Conservation (phyloP, 495 filamentous ascomycete species). For the Pyrenopolyporus hunteri region DNA sequence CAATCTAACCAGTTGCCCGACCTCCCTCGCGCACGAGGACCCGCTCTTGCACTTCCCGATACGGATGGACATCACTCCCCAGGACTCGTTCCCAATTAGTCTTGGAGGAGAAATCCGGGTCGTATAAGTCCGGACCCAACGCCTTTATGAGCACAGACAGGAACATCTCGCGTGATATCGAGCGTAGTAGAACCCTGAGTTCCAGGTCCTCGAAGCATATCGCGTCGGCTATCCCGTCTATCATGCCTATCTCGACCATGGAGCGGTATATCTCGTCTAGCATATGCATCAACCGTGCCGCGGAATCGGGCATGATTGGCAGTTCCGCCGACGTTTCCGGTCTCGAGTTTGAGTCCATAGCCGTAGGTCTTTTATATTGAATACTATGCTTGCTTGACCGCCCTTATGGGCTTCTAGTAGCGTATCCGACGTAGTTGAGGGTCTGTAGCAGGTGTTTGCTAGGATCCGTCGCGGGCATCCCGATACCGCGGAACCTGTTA, state of each 20-base stretch:
- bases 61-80: background rate
- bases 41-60: background rate
- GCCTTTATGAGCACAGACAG: slow-evolving; percentile 8
- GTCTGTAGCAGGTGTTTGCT: no score
- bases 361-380: no score
- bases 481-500: no score
- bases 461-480: no score
- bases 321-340: background rate
- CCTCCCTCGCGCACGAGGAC: slow-evolving; percentile 4
- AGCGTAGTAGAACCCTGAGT: background rate
- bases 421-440: no score
- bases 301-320: background rate
- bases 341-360: background rate
- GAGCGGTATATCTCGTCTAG: background rate
- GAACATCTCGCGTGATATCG: slow-evolving; percentile 2
- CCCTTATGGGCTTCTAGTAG: no score
- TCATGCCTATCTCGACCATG: background rate
- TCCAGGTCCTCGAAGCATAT: background rate
- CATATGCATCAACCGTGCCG: background rate
- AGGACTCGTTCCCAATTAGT: background rate
- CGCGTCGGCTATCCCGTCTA: background rate
- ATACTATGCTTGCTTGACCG: no score
- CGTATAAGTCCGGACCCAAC: slow-evolving; percentile 1
- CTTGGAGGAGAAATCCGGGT: background rate
- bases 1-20: background rate